phyloP scores from a whole-genome alignment of 306 rosid species.

The Cucumis hystrix region DNA sequence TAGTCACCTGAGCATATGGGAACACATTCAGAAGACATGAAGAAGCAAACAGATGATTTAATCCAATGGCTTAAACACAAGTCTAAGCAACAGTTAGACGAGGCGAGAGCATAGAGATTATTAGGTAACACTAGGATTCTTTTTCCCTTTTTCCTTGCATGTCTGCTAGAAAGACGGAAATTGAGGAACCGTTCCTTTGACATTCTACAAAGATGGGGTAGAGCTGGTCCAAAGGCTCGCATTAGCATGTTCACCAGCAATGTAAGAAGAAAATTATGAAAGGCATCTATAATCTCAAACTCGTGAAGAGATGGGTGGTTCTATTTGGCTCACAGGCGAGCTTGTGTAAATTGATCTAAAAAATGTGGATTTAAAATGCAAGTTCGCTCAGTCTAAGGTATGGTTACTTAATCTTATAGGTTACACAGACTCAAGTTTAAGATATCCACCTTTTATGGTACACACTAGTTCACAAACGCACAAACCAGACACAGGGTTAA shows the following conservation, averaged over 20 bases:
- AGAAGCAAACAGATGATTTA: not conserved
- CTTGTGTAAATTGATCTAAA: not conserved
- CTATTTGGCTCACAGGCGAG: not conserved
- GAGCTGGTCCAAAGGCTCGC: not conserved
- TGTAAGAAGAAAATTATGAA: not conserved
- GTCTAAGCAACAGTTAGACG: not conserved
- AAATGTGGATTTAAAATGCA: not conserved
- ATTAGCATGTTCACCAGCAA: not conserved
- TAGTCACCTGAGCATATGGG: slow-evolving; percentile 49
- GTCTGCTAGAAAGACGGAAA: too few relatives aligned
- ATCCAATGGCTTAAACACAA: not conserved
- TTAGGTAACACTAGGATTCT: not conserved
- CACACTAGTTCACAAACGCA: not conserved
- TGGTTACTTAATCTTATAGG: not conserved
- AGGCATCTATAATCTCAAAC: not conserved
- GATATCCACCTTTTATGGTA: not conserved
- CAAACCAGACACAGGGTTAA: not conserved
- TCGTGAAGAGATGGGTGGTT: not conserved
- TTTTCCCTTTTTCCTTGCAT: too few relatives aligned
- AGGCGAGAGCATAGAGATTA: not conserved
- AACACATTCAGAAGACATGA: not conserved
- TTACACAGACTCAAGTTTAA: not conserved
- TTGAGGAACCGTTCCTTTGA: not conserved
- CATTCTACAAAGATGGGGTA: not conserved
- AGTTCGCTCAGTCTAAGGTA: not conserved